Conservation (phyloP, 2,329 filamentous ascomycete genomes). For the Colletotrichum musae region DNA sequence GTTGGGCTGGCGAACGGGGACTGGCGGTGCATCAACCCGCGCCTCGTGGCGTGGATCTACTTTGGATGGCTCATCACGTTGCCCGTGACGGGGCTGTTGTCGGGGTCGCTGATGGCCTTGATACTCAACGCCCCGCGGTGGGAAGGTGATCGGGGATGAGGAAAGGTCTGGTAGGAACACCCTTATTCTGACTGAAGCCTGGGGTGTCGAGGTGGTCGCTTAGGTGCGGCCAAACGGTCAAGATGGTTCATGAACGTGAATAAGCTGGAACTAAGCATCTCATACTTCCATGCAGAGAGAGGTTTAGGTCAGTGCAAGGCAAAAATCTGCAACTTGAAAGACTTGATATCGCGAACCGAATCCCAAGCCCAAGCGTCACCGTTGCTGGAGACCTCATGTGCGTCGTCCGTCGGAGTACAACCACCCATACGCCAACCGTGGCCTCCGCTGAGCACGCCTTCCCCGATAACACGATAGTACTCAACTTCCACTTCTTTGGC, state of each 20-base stretch:
- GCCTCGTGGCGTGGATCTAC: slow-evolving; percentile 63
- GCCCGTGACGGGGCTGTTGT: slow-evolving; percentile 64
- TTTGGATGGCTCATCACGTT: slow-evolving; percentile 67
- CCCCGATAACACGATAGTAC: slow-evolving; percentile 20
- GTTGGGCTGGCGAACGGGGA: slow-evolving; percentile 67
- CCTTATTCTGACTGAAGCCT: too few species aligned
- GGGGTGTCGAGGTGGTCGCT: too few species aligned
- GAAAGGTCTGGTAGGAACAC: not conserved
- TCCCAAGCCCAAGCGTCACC: too few species aligned
- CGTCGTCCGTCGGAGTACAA: too few species aligned
- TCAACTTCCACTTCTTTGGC: not conserved
- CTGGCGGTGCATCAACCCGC: slow-evolving; percentile 63
- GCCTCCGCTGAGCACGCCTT: not conserved
- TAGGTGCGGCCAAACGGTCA: too few species aligned
- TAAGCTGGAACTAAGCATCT: too few species aligned
- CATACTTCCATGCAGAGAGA: too few species aligned
- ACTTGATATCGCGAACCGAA: too few species aligned
- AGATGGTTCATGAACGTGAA: too few species aligned
- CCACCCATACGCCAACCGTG: too few species aligned
- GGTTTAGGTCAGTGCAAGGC: slow-evolving; percentile 17
- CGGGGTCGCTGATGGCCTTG: slow-evolving; percentile 67
- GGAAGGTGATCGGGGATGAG: not conserved
- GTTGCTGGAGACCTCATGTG: too few species aligned
- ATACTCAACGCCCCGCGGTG: slow-evolving; percentile 67
- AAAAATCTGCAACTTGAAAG: not conserved